phyloP scores from a whole-genome alignment of 2,329 filamentous ascomycete genomes.

The Nemania sp. region DNA sequence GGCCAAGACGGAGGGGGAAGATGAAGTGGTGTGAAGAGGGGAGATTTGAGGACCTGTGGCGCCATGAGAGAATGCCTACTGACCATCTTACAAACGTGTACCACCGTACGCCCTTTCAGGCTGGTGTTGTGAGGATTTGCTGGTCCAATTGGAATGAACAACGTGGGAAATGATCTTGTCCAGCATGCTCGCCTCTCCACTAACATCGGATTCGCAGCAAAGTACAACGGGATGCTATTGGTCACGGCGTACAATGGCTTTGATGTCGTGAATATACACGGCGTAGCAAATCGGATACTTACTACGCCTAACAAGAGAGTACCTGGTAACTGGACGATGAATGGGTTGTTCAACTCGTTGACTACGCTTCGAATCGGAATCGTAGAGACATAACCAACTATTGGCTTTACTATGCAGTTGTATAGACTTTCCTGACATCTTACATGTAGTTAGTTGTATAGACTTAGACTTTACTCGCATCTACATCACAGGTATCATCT shows the following conservation, averaged over 20 bases:
- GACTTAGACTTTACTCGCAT: neutral
- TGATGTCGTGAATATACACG: conserved; percentile 1
- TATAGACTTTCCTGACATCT: too few species aligned
- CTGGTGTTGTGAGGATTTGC: conserved; percentile 25
- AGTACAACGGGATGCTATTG: conserved; percentile 17
- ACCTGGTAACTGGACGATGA: neutral
- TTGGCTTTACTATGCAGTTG: neutral
- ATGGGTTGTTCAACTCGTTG: neutral
- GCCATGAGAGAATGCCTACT: conserved; percentile 26
- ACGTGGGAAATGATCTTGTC: conserved; percentile 34
- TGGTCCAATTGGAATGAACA: conserved; percentile 37
- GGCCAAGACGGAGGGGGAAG: conserved; percentile 29
- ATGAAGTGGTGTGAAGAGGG: conserved; percentile 25
- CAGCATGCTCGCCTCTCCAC: conserved; percentile 30
- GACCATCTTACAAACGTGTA: conserved; percentile 29
- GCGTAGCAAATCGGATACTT: neutral
- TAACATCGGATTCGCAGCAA: conserved; percentile 18
- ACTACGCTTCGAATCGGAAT: neutral
- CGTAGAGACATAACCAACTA: neutral
- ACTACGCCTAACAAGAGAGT: neutral
- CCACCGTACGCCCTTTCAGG: conserved; percentile 23
- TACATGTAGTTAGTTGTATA: neutral
- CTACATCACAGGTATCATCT: too few species aligned
- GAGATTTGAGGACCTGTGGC: conserved; percentile 26
- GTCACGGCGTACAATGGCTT: conserved; percentile 14